These are phyloP conservation scores for Starmera stellimalicola DNA, from an alignment of 1,139 yeast genomes.

Conservation along the genomic window DNA sequence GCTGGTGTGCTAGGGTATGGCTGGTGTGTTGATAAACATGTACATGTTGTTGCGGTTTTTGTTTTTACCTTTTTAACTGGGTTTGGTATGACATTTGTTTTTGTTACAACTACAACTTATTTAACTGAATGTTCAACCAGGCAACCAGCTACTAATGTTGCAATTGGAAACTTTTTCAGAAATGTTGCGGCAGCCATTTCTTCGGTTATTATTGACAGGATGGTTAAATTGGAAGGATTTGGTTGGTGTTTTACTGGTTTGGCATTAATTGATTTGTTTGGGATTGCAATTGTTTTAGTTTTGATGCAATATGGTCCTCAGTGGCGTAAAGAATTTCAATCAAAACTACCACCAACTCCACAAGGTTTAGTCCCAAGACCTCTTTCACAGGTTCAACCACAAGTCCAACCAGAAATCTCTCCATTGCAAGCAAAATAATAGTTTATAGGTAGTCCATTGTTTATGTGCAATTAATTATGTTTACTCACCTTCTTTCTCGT, in stretches of 20 bases:
- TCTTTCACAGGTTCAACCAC: no score
- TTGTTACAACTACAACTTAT: conserved; percentile 48
- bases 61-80: conserved; percentile 38
- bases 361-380: no score
- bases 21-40: conserved; percentile 38
- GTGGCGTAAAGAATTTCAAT: conserved; percentile 12
- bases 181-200: conserved; percentile 49
- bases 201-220: conserved; percentile 34
- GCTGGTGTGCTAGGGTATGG: conserved; percentile 45
- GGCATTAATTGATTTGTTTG: conserved; percentile 32
- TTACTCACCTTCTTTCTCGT: no score
- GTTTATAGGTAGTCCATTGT: no score
- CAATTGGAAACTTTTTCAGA: conserved; percentile 46
- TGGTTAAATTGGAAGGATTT: conserved; percentile 36
- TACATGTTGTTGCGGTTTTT: conserved; percentile 34
- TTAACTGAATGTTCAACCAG: conserved; percentile 43
- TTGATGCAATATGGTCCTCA: conserved; percentile 23
- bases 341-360: conserved; percentile 1
- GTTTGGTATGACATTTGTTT: conserved; percentile 52
- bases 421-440: no score
- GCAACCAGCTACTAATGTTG: conserved; percentile 47
- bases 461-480: no score
- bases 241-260: conserved; percentile 56
- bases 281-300: conserved; percentile 22
- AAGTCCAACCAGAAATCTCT: no score